phyloP scores from a whole-genome alignment of 345 rosid genomes.

The Euphorbia peplus region DNA sequence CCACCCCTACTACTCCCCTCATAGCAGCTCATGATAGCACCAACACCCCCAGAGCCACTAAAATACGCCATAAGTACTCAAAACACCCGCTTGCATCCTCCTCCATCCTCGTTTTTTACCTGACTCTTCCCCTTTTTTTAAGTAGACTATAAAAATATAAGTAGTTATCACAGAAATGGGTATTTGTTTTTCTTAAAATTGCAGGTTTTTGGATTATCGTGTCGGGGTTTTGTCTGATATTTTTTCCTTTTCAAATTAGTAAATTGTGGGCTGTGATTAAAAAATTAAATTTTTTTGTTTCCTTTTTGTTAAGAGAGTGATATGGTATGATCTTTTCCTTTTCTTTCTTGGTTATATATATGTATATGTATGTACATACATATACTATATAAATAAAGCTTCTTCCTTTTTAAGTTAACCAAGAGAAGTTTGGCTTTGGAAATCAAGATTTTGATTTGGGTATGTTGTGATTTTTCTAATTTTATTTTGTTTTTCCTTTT shows the following conservation, averaged over 20 bases:
- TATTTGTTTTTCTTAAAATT: conserved; percentile 24
- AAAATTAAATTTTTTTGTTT: too few relatives aligned
- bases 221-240: conserved; percentile 56
- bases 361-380: neutral
- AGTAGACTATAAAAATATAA: neutral
- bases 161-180: conserved; percentile 1
- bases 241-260: conserved; percentile 4
- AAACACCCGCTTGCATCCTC: neutral
- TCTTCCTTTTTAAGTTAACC: conserved; percentile 27
- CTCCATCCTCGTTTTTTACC: conserved; percentile 7
- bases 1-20: neutral
- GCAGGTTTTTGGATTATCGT: conserved; percentile 72
- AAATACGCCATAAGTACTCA: conserved; percentile 14
- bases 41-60: neutral
- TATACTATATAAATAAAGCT: conserved; percentile 35
- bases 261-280: conserved; percentile 3
- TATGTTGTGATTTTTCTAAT: conserved; percentile 11
- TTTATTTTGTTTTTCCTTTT: neutral
- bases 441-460: conserved; percentile 48
- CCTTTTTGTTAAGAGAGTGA: conserved; percentile 25
- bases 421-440: conserved; percentile 20
- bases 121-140: conserved; percentile 7
- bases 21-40: conserved; percentile 25
- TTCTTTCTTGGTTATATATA: neutral
- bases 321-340: conserved; percentile 19